Evolutionary conservation across 148 eudicot species (phyloP).

Genomic region (Camellia lanceoleosa): DNA sequence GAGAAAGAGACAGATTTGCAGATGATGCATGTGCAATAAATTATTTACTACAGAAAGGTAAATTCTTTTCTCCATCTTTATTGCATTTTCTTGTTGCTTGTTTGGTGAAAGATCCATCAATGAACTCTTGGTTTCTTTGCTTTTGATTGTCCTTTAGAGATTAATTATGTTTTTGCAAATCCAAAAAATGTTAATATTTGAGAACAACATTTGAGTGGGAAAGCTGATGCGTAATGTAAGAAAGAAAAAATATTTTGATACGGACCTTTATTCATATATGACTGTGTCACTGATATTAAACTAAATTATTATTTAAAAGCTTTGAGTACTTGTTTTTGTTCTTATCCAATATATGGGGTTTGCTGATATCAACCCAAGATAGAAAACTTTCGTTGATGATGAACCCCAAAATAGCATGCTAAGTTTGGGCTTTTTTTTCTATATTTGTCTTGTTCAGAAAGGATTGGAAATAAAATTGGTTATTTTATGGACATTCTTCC

Average conservation of each 20-base stretch:
- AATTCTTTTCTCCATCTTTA: background rate
- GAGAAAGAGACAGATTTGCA: background rate
- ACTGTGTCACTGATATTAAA: too few relatives aligned
- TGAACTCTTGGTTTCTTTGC: background rate
- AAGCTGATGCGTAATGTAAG: background rate
- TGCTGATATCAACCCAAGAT: background rate
- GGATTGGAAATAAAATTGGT: background rate
- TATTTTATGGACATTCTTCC: background rate
- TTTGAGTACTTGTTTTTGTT: background rate
- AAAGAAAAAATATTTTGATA: background rate
- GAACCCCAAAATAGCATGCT: background rate
- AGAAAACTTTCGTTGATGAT: background rate
- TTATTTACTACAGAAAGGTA: background rate
- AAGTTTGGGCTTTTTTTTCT: background rate
- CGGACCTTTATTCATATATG: too few relatives aligned
- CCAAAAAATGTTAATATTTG: background rate
- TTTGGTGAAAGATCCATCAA: background rate
- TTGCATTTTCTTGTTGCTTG: background rate
- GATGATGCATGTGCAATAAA: background rate
- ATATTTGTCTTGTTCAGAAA: background rate
- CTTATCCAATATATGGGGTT: background rate
- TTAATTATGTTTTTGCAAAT: background rate
- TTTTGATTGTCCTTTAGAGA: background rate
- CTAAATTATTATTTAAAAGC: too few relatives aligned
- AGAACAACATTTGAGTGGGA: background rate